Evolutionary conservation across 2,329 filamentous ascomycete genomes (phyloP), one percentile per base, ranked within the genome.

Genomic region (Cadophora luteo-olivacea): DNA sequence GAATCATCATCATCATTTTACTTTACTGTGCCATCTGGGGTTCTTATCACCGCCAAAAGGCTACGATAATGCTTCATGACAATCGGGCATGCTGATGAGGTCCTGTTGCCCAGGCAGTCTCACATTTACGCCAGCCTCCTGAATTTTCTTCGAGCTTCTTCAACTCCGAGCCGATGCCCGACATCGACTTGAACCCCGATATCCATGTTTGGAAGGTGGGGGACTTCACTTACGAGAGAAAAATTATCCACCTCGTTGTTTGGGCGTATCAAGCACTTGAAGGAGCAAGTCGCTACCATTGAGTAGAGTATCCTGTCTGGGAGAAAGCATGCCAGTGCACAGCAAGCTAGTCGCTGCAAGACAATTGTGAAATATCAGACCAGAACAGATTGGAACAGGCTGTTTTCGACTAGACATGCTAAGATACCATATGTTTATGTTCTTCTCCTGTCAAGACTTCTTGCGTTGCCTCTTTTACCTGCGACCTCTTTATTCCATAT

Each of bases 1-100:
- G 57, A 60, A 45, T 60, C 57, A 60, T 19, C 33, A 25, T 45
- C 36, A 45, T 16, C 22, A 38, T 45, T 58, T 58, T 41, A 58
- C 11, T 16, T 12, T 38, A 36, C 36, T 14, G 9, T 22, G 16
- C 36, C n/a, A 16, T 45, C 6, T 16, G n/a, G 55, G 33, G 38
- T 16, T 6, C 36, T 45, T 25, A 25, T 5, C 12, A 60, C 32
- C 2, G 8, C n/a, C 14, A 60, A 25, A 14, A 25, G 57, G 33
- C 33, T 22, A 60, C 29, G 25, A 38, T 11, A 58, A 58, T 38
- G 22, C n/a, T 4, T 29, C 11, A 24, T 7, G 3, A 16, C 1
- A 25, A 14, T 9, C 36, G 36, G 33, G 12, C 33, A 29, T 22
- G 41, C 11, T 24, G 33, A 9, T n/a, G 14, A 45, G 5, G 14